A percentile compares a stretch with the other conserved stretches of the same genome.
phyloP scores from a whole-genome alignment of 768 basidiomycete species.

The Porphyrellus cyaneotinctus region DNA sequence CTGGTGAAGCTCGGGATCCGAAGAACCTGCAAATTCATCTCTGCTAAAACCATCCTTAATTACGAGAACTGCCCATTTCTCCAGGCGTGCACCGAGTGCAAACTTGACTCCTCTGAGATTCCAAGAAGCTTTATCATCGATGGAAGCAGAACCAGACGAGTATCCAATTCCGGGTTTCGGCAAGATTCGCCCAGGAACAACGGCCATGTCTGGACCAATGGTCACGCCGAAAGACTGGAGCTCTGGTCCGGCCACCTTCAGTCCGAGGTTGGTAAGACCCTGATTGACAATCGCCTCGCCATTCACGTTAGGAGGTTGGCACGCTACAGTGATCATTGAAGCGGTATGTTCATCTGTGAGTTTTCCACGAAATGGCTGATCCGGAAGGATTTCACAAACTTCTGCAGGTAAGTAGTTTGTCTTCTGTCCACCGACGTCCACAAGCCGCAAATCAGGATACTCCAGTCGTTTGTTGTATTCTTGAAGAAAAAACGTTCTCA shows the following conservation, averaged over 20 bases:
- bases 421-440: constrained; percentile 47
- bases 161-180: constrained; percentile 42
- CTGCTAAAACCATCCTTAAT: constrained; percentile 53
- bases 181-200: constrained; percentile 52
- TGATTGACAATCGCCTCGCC: constrained; percentile 40
- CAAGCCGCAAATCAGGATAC: constrained; percentile 40
- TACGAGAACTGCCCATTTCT: constrained; percentile 65
- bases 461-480: constrained; percentile 41
- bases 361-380: constrained; percentile 46
- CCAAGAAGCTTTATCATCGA: constrained; percentile 50
- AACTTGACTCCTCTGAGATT: constrained; percentile 58
- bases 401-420: constrained; percentile 43
- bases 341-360: constrained; percentile 52
- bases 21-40: constrained; percentile 55
- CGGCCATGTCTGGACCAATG: constrained; percentile 48
- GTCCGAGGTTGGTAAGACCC: constrained; percentile 43
- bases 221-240: constrained; percentile 43
- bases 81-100: constrained; percentile 49
- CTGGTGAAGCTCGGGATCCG: constrained; percentile 50
- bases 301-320: constrained; percentile 48
- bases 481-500: constrained; percentile 18
- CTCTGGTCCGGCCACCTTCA: constrained; percentile 31
- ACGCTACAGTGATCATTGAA: constrained; percentile 47
- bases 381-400: constrained; percentile 44
- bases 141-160: constrained; percentile 23